These are phyloP conservation scores for Stagonosporopsis tanaceti DNA, from an alignment of 2,329 filamentous ascomycete genomes.

Conservation along the genomic window DNA sequence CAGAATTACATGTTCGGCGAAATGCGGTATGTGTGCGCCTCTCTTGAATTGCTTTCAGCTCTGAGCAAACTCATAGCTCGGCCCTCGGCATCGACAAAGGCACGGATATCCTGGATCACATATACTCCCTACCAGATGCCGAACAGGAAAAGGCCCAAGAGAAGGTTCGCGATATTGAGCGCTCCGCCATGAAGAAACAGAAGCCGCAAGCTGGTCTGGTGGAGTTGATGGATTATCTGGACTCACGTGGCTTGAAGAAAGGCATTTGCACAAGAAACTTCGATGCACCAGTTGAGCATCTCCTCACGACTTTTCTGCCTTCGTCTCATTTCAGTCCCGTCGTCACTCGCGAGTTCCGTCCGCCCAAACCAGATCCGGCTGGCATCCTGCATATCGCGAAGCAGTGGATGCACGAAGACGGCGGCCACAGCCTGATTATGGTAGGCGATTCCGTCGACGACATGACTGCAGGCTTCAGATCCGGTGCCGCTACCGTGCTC, in stretches of 20 bases:
- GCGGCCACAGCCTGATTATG: constrained; percentile 59
- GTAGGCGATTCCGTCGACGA: constrained; percentile 80
- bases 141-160: constrained; percentile 72
- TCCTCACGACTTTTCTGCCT: constrained; percentile 77
- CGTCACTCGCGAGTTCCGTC: constrained; percentile 82
- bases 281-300: constrained; percentile 74
- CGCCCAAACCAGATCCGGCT: constrained; percentile 86
- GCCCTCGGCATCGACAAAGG: constrained; percentile 75
- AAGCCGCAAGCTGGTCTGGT: constrained; percentile 81
- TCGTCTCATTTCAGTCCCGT: constrained; percentile 76
- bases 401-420: constrained; percentile 67
- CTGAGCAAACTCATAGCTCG: constrained; percentile 28
- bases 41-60: neutral
- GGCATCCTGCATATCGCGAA: constrained; percentile 87
- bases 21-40: constrained; percentile 68
- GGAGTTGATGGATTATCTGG: constrained; percentile 82
- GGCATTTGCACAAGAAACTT: constrained; percentile 96
- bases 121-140: constrained; percentile 73
- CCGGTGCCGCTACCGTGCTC: constrained; percentile 90
- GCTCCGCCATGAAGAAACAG: constrained; percentile 79
- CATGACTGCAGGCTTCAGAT: constrained; percentile 83
- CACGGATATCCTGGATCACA: constrained; percentile 87
- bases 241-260: constrained; percentile 71
- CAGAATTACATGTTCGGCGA: constrained; percentile 95
- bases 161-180: constrained; percentile 81